Evolutionary conservation across 257 asterid genomes (phyloP).

Genomic region (Scutellaria barbata): DNA sequence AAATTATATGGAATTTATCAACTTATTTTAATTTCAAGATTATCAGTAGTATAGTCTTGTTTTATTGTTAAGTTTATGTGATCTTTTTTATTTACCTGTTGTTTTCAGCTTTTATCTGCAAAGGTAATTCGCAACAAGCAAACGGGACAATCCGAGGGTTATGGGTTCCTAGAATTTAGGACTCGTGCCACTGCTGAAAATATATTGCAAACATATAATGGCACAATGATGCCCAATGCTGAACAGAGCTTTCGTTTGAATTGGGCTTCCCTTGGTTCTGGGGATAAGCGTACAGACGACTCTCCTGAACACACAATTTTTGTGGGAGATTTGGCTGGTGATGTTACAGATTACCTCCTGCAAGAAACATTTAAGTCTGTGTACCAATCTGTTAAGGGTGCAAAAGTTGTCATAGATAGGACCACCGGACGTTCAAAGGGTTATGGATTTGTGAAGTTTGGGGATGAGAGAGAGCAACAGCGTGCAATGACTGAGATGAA

Average conservation of each 20-base stretch:
- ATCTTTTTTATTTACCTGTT: conserved; percentile 7
- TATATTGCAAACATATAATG: conserved; percentile 67
- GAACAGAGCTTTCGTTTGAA: conserved; percentile 72
- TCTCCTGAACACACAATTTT: conserved; percentile 75
- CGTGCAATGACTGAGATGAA: conserved; percentile 92
- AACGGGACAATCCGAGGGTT: conserved; percentile 77
- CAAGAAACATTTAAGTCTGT: conserved; percentile 69
- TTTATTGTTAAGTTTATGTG: neutral
- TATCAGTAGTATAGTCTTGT: neutral
- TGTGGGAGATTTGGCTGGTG: conserved; percentile 94
- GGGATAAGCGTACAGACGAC: conserved; percentile 76
- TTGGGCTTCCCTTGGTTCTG: conserved; percentile 87
- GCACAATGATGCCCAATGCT: conserved; percentile 66
- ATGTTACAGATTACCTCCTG: conserved; percentile 72
- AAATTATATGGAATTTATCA: too few species aligned
- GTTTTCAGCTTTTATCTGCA: conserved; percentile 62
- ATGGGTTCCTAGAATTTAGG: conserved; percentile 86
- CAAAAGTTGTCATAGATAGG: conserved; percentile 83
- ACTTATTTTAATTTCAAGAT: neutral
- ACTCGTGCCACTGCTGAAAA: conserved; percentile 69
- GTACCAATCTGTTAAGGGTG: conserved; percentile 78
- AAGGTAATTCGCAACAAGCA: conserved; percentile 79
- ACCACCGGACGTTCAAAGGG: conserved; percentile 88
- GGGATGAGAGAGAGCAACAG: conserved; percentile 77
- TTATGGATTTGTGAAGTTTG: conserved; percentile 84